Conservation (phyloP, 1,139 yeast genomes). For the Scheffersomyces illinoinensis region DNA sequence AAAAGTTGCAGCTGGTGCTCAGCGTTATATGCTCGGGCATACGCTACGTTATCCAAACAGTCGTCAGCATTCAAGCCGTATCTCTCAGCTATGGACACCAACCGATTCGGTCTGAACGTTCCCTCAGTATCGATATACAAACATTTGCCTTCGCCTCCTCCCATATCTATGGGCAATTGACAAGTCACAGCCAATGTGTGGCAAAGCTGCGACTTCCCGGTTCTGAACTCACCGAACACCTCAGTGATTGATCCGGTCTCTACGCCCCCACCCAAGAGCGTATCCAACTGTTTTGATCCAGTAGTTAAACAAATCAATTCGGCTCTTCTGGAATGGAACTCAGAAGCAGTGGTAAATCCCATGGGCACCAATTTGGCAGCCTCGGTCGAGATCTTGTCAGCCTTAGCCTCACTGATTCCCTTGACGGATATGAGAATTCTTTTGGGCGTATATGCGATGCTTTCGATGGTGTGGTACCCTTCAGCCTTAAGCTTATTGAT, state of each 20-base stretch:
- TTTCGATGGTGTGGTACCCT: conserved; percentile 87
- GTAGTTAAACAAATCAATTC: conserved; percentile 92
- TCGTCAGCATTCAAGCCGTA: conserved; percentile 94
- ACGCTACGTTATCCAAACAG: conserved; percentile 94
- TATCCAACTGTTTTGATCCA: conserved; percentile 92
- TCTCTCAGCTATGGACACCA: conserved; percentile 86
- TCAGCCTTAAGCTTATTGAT: conserved; percentile 77
- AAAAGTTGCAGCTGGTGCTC: conserved; percentile 90
- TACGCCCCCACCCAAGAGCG: conserved; percentile 92
- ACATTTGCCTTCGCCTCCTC: conserved; percentile 99
- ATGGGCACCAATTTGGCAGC: conserved; percentile 89
- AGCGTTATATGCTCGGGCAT: conserved; percentile 95
- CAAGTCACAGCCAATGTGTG: conserved; percentile 97
- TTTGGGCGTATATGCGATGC: conserved; percentile 87
- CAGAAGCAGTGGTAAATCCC: conserved; percentile 98
- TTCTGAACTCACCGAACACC: conserved; percentile 94
- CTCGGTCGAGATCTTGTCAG: conserved; percentile 78
- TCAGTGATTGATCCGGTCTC: conserved; percentile 98
- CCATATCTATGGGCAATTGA: conserved; percentile 95
- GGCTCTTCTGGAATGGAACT: conserved; percentile 85
- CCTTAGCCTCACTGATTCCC: conserved; percentile 95
- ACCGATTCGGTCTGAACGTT: conserved; percentile 89
- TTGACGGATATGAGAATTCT: conserved; percentile 74
- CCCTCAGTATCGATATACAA: conserved; percentile 96
- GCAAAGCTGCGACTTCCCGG: conserved; percentile 96